Percentiles rank a stretch among this genome's conserved stretches.
Conservation (phyloP, 1,284 basidiomycete species). For the Irpex rosettiformis region DNA sequence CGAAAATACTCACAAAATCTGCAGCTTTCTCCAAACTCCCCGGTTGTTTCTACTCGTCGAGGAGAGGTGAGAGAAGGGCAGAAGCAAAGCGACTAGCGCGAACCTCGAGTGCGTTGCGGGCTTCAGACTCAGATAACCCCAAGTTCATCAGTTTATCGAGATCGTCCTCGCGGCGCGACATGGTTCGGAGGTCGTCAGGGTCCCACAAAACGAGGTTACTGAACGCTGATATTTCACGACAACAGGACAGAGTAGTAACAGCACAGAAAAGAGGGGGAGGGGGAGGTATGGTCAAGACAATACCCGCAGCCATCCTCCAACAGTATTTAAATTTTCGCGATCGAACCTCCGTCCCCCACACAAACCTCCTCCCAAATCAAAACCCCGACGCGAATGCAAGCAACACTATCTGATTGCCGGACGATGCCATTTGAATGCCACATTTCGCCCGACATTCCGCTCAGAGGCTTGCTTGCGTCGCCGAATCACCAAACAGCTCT, state of each 20-base stretch:
- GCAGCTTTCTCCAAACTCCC: conserved; percentile 10
- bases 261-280: background rate
- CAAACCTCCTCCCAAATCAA: background rate
- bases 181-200: background rate
- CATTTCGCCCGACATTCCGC: background rate
- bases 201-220: background rate
- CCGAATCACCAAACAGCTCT: conserved; percentile 47
- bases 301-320: background rate
- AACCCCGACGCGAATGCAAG: background rate
- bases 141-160: conserved; percentile 2
- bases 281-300: background rate
- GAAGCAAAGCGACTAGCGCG: background rate
- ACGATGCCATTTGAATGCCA: background rate
- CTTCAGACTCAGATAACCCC: conserved; percentile 1
- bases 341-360: background rate
- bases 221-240: background rate
- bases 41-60: conserved; percentile 6
- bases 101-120: conserved; percentile 6
- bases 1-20: conserved; percentile 12
- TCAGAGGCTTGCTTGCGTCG: background rate
- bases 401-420: background rate
- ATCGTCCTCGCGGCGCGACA: background rate
- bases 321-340: conserved; percentile 1
- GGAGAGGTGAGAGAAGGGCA: background rate
- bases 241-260: background rate